Evolutionary conservation across 1,284 basidiomycete genomes (phyloP).

Genomic region (Ganoderma lingzhi): DNA sequence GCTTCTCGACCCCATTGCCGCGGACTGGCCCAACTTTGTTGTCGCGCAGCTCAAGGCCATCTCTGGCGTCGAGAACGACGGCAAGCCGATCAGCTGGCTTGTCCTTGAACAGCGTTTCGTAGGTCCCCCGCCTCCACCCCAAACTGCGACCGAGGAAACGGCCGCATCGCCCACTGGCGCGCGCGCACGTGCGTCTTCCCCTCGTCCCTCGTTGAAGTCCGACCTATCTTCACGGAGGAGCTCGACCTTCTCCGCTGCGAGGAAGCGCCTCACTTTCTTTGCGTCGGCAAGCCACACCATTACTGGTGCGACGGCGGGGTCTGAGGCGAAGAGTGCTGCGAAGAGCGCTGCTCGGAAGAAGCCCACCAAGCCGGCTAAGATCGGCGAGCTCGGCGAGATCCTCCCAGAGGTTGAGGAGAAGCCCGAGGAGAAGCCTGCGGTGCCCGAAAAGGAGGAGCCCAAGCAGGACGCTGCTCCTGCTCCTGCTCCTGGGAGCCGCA

Average conservation of each 20-base stretch:
- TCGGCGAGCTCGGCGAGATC: conserved; percentile 75
- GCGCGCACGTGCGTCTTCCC: conserved; percentile 49
- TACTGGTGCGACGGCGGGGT: conserved; percentile 20
- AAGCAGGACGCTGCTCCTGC: conserved; percentile 8
- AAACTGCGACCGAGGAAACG: conserved; percentile 28
- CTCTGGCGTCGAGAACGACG: conserved; percentile 30
- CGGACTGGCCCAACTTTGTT: conserved; percentile 70
- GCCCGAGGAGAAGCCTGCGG: conserved; percentile 31
- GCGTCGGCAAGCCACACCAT: conserved; percentile 34
- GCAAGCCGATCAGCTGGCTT: conserved; percentile 60
- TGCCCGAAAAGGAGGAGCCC: conserved; percentile 34
- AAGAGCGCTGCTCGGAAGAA: conserved; percentile 43
- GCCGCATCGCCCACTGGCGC: conserved; percentile 22
- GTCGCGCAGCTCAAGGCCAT: conserved; percentile 66
- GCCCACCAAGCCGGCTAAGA: conserved; percentile 40
- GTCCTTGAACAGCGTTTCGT: conserved; percentile 68
- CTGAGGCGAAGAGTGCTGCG: conserved; percentile 30
- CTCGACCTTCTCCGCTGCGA: conserved; percentile 52
- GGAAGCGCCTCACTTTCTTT: conserved; percentile 70
- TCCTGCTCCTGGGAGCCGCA: conserved; percentile 5
- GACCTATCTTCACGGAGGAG: conserved; percentile 49
- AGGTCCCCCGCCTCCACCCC: conserved; percentile 47
- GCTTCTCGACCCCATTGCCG: conserved; percentile 67
- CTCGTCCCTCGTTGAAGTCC: conserved; percentile 57
- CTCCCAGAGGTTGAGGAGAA: conserved; percentile 57